These are phyloP conservation scores for Hypoxylon sp. DNA, from an alignment of 2,329 filamentous ascomycete species.

Conservation along the genomic window DNA sequence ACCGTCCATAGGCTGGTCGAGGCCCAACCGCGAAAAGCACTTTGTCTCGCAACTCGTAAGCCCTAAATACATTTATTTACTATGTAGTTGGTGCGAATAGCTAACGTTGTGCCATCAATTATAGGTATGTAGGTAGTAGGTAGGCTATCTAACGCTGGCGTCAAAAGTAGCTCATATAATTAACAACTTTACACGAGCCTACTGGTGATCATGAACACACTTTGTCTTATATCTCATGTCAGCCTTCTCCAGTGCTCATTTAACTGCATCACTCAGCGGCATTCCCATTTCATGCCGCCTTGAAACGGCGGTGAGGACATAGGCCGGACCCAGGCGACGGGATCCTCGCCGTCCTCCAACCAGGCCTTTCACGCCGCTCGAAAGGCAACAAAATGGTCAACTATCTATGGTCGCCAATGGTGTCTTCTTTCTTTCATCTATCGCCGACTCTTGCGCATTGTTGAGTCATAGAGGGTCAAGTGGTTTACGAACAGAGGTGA, in stretches of 20 bases:
- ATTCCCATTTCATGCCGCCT: background rate
- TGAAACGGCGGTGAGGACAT: conserved; percentile 21
- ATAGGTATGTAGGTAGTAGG: no score
- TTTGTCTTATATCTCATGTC: conserved; percentile 9
- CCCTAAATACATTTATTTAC: no score
- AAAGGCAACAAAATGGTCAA: conserved; percentile 64
- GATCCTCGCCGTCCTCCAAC: conserved; percentile 56
- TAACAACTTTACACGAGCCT: conserved; percentile 19
- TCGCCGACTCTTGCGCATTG: no score
- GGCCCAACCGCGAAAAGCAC: conserved; percentile 9
- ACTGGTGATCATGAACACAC: conserved; percentile 16
- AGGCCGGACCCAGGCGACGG: conserved; percentile 35
- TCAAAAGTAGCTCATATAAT: conserved; percentile 6
- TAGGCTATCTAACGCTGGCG: conserved; percentile 10
- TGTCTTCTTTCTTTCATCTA: no score
- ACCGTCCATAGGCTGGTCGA: conserved; percentile 21
- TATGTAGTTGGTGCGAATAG: no score
- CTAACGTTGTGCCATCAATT: no score
- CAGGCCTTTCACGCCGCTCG: conserved; percentile 53
- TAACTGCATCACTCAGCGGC: conserved; percentile 10
- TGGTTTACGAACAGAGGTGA: no score
- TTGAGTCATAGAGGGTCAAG: conserved; percentile 52
- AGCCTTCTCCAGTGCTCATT: conserved; percentile 20
- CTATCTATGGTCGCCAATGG: conserved; percentile 48
- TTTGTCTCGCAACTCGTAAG: conserved; percentile 7